phyloP scores from a whole-genome alignment of 805 yeast species.

The Tetrapisispora phaffii region DNA sequence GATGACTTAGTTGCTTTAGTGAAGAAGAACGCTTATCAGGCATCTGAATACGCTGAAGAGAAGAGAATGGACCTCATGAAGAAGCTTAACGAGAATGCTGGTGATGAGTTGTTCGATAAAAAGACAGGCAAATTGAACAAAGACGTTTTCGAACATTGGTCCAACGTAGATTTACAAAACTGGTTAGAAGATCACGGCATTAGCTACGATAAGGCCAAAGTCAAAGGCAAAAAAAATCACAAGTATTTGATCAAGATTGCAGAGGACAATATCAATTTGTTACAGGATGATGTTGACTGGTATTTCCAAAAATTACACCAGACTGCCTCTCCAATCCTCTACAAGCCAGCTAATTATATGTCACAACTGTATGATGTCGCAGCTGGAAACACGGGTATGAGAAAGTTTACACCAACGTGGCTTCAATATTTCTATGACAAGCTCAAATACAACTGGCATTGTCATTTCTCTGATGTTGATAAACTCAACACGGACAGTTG shows the following conservation, averaged over 20 bases:
- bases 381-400: neutral
- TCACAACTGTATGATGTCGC: neutral
- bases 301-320: conserved; percentile 28
- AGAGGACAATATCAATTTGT: conserved; percentile 25
- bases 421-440: neutral
- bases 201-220: conserved; percentile 23
- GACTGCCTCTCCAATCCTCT: conserved; percentile 29
- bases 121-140: conserved; percentile 34
- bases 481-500: conserved; percentile 20
- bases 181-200: conserved; percentile 44
- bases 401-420: neutral
- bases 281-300: conserved; percentile 33
- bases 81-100: conserved; percentile 28
- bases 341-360: conserved; percentile 27
- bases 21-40: conserved; percentile 32
- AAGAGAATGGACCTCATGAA: conserved; percentile 34
- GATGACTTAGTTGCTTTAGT: conserved; percentile 38
- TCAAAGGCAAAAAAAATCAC: conserved; percentile 25
- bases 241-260: conserved; percentile 32
- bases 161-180: conserved; percentile 42
- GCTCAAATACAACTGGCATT: neutral
- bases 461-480: neutral
- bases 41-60: conserved; percentile 32
- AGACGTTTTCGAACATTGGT: conserved; percentile 42
- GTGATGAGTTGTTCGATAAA: conserved; percentile 31